phyloP scores from a whole-genome alignment of 805 yeast genomes.

The Metschnikowia amazonensis region DNA sequence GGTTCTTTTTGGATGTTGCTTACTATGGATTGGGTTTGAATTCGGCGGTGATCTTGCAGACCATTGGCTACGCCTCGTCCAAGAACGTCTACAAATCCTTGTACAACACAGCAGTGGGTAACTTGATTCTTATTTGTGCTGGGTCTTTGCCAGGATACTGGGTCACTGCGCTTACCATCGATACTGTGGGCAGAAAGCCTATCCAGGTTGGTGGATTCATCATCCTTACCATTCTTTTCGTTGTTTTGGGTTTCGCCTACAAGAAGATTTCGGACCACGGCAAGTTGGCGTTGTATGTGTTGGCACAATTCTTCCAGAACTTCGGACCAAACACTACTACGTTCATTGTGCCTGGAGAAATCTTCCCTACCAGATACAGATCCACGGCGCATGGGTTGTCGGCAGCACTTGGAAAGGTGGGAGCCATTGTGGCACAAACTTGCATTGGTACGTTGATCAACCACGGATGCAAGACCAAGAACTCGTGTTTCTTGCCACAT shows the following conservation, averaged over 20 bases:
- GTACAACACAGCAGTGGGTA: conserved; percentile 84
- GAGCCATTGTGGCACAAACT: conserved; percentile 90
- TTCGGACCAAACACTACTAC: conserved; percentile 94
- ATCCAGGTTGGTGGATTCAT: conserved; percentile 75
- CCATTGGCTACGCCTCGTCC: conserved; percentile 80
- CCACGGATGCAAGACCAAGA: conserved; percentile 66
- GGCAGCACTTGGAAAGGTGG: conserved; percentile 88
- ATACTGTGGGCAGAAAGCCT: conserved; percentile 79
- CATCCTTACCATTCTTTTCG: conserved; percentile 66
- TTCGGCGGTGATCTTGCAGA: conserved; percentile 70
- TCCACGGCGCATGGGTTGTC: conserved; percentile 94
- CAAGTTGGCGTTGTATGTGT: conserved; percentile 69
- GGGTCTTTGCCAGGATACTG: conserved; percentile 95
- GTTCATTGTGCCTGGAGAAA: conserved; percentile 86
- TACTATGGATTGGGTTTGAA: conserved; percentile 86
- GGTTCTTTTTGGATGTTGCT: conserved; percentile 90
- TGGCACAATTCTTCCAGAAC: conserved; percentile 84
- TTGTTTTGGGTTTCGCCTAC: conserved; percentile 81
- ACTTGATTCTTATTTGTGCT: conserved; percentile 87
- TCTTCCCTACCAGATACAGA: conserved; percentile 92
- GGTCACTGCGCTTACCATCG: conserved; percentile 77
- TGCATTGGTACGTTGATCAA: conserved; percentile 78
- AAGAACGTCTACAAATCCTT: conserved; percentile 65
- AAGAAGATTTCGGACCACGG: conserved; percentile 64
- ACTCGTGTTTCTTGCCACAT: conserved; percentile 77